Evolutionary conservation across 805 yeast species (phyloP), one percentile per base, ranked within the genome.

Genomic region (Saccharomycopsis guyanensis): DNA sequence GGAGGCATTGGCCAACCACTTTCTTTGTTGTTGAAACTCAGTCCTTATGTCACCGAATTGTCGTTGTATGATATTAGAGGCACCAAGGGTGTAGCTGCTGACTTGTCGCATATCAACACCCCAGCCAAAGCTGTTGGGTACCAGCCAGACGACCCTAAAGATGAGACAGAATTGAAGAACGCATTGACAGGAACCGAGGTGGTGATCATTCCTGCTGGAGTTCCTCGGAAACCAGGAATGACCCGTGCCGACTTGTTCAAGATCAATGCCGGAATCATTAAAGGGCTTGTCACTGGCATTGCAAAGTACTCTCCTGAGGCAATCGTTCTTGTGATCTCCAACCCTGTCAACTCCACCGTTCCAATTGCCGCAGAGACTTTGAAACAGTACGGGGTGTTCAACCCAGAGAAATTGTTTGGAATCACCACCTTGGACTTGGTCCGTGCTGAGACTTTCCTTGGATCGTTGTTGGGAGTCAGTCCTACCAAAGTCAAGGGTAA

Each of bases 181-280:
- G 94, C 96, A 15, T 70, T 89, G 56, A 68, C 74, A 42, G 87
- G 80, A 40, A 75, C 95, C 41, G 93, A 87, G 58, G 78, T 89
- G 49, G 91, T 89, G 41, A 75, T 89, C 47, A 86, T 89, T 62
- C 89, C 91, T 55, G 93, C 93, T 38, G 93, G 93, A 68, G 86
- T 83, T 50, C 91, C 93, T 62, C 77, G 93, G 71, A 83, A 83
- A 66, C 89, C 89, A 53, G 93, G 93, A 57, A 83, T 83, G 91
- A 80, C 91, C 57, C 75, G 93, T 68, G 91, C 82, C 64, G 93
- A 83, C 65, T 72, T 83, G 63, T 83, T 83, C 74, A 79, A 80
- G 68, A 82, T 86, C 67, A 83, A 83, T 61, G 93, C 91, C 25
- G 80, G 85, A 27, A 83, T 83, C 64, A 86, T 83, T 50, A 75